Evolutionary conservation across 2,329 filamentous ascomycete species (phyloP).

Genomic region (Colletotrichum sp.): DNA sequence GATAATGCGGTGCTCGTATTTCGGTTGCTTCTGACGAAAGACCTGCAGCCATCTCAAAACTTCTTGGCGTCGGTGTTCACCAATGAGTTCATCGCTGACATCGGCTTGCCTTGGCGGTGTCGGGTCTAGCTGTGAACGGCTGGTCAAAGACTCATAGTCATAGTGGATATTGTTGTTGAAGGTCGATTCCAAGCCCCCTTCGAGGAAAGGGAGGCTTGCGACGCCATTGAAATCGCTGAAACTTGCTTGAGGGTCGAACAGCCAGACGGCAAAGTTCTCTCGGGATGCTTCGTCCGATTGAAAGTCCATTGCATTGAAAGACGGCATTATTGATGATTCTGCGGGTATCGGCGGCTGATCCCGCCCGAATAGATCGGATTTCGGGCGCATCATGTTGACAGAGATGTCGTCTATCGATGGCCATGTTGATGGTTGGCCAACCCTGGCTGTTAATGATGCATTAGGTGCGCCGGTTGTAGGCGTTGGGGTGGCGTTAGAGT

Average conservation of each 20-base stretch:
- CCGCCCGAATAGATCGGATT: constrained; percentile 40
- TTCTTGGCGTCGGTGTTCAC: constrained; percentile 50
- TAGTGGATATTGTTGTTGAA: constrained; percentile 58
- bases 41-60: constrained; percentile 47
- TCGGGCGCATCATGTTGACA: constrained; percentile 40
- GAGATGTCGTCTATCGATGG: constrained; percentile 38
- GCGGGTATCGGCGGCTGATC: constrained; percentile 34
- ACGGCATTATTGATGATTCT: constrained; percentile 35
- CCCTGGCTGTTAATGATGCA: constrained; percentile 12
- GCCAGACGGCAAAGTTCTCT: constrained; percentile 56
- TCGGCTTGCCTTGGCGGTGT: constrained; percentile 45
- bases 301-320: constrained; percentile 36
- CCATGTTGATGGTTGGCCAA: constrained; percentile 34
- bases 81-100: constrained; percentile 47
- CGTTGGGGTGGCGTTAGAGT: constrained; percentile 37
- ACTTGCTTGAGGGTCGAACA: constrained; percentile 51
- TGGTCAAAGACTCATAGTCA: constrained; percentile 55
- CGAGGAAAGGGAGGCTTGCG: constrained; percentile 50
- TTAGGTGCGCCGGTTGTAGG: constrained; percentile 25
- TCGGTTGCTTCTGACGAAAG: constrained; percentile 49
- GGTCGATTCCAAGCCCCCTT: constrained; percentile 54
- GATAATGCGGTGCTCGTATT: constrained; percentile 33
- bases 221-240: constrained; percentile 47
- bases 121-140: constrained; percentile 49
- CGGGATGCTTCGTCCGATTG: constrained; percentile 39